Evolutionary conservation across 306 rosid genomes (phyloP).

Genomic region (Dryas drummondii): DNA sequence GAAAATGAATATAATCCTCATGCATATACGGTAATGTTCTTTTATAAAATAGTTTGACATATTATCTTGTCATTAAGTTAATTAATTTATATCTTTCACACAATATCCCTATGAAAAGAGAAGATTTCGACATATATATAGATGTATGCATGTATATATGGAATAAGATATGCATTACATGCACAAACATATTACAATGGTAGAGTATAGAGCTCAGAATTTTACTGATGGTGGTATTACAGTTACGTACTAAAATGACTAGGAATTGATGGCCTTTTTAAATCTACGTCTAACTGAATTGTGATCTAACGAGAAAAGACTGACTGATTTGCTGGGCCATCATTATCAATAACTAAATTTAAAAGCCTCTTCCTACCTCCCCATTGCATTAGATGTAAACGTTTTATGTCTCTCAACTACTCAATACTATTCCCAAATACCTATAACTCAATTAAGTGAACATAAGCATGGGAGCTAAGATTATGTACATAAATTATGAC

Average conservation of each 20-base stretch:
- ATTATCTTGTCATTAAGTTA: no score
- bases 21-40: no score
- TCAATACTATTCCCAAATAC: not conserved
- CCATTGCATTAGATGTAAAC: not conserved
- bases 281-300: not conserved
- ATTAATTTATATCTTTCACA: no score
- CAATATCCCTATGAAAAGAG: no score
- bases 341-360: not conserved
- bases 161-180: no score
- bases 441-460: not conserved
- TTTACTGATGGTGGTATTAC: no score
- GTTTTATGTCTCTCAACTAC: not conserved
- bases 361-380: slow-evolving; percentile 11
- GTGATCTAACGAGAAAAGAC: slow-evolving; percentile 4
- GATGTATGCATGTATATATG: no score
- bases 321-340: not conserved
- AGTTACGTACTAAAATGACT: not conserved
- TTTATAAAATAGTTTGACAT: no score
- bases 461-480: not conserved
- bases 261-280: not conserved
- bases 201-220: no score
- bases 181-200: no score
- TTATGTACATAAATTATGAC: not conserved
- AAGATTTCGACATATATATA: no score
- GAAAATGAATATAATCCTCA: no score